A percentile compares a stretch with the other conserved stretches of the same genome.
phyloP scores from a whole-genome alignment of 2,329 filamentous ascomycete genomes.

The Curvularia lunata region DNA sequence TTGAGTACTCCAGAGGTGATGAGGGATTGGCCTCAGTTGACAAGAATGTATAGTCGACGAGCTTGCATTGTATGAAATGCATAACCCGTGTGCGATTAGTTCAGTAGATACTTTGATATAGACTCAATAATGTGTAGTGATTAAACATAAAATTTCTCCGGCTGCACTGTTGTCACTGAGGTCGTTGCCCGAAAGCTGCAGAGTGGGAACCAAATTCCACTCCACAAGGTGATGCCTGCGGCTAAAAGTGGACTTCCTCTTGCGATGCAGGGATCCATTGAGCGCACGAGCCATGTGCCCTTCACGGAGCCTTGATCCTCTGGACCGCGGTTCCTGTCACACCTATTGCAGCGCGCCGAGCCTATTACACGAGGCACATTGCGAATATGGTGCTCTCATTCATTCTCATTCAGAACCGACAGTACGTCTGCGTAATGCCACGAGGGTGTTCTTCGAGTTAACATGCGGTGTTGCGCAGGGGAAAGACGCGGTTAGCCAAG shows the following conservation, averaged over 20 bases:
- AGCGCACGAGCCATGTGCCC: conserved; percentile 12
- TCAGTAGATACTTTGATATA: background rate
- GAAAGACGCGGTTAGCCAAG: conserved; percentile 97
- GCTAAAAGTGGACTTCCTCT: conserved; percentile 21
- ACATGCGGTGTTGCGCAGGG: conserved; percentile 61
- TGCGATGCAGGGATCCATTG: conserved; percentile 11
- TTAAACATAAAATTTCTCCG: background rate
- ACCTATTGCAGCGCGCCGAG: conserved; percentile 16
- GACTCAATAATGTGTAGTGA: background rate
- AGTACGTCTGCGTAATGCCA: conserved; percentile 59
- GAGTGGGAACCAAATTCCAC: background rate
- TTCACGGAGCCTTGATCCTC: conserved; percentile 7
- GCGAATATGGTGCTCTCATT: conserved; percentile 74
- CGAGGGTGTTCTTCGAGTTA: background rate
- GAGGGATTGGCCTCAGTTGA: conserved; percentile 21
- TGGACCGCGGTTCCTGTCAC: conserved; percentile 6
- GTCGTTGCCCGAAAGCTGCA: background rate
- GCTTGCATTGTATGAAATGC: background rate
- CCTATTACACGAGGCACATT: conserved; percentile 14
- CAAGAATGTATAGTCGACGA: conserved; percentile 23
- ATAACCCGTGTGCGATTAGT: background rate
- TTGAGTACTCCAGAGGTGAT: conserved; percentile 3
- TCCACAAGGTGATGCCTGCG: conserved; percentile 1
- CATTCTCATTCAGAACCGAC: conserved; percentile 87
- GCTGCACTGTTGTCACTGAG: background rate